Evolutionary conservation across 345 rosid species (phyloP), one percentile per base, ranked within the genome.

Genomic region (Lepidium africanum): DNA sequence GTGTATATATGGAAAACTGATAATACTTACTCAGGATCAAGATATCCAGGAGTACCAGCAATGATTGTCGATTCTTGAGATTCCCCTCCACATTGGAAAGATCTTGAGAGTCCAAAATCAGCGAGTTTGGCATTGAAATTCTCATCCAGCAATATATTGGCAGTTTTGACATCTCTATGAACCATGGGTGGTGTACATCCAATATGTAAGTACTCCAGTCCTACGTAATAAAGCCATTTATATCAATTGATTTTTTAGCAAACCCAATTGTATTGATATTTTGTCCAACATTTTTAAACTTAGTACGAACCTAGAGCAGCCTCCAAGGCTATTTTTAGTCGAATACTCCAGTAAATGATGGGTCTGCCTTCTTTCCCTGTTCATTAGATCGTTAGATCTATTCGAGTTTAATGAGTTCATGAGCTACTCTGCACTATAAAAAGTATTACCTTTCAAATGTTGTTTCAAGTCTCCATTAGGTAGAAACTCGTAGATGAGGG

Each of bases 51-150:
- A 13, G 62, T 67, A 33, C 71, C 71, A 54, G 36, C 72, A 56
- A 67, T 3, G 2, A 1, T 3, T 0, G 63, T 67, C 0, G n/a
- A n/a, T n/a, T n/a, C n/a, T n/a, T n/a, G n/a, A n/a, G 14, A 35
- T 3, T 47, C 67, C 0, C 3, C 33, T 33, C 16, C 43, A 47
- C 0, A 17, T 33, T 4, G 43, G 55, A 46, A 62, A 46, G 67
- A 46, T 52, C 69, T 78, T 14, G 89, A 82, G 1, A 82, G 50
- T 15, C 89, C 86, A 61, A 84, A 84, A 60, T 84, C 86, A 3
- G 84, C 70, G 6, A 84, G 40, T 49, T 82, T 84, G 23, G 84
- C 89, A 45, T 72, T 78, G 10, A 80, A 76, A 65, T 77, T 68
- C 9, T 80, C 70, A 36, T 72, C 78, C 19, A 82, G 50, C 51